A percentile compares a stretch with the other conserved stretches of the same genome.
These are phyloP conservation scores for Pneumocystis murina DNA, from an alignment of 1,139 yeast genomes.

Conservation along the genomic window DNA sequence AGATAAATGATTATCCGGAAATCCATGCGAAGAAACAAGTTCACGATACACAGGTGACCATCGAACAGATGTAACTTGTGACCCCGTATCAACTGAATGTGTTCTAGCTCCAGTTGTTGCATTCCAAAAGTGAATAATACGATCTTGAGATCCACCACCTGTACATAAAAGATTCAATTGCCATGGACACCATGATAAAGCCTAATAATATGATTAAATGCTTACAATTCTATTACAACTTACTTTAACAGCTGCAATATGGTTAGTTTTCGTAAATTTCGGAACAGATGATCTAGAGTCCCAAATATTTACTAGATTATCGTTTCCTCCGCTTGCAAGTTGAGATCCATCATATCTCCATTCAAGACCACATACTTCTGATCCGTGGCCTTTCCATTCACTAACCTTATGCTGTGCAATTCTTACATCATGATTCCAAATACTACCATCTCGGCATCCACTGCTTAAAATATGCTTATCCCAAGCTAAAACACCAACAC, in stretches of 20 bases:
- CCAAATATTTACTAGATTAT: conserved; percentile 87
- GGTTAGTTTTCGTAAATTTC: conserved; percentile 59
- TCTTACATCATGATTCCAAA: conserved; percentile 88
- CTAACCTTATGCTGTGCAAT: conserved; percentile 58
- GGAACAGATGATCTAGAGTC: conserved; percentile 71
- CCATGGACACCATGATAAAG: conserved; percentile 89
- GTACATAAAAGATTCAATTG: conserved; percentile 72
- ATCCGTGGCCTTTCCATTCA: conserved; percentile 51
- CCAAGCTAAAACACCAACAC: conserved; percentile 85
- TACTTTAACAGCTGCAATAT: conserved; percentile 76
- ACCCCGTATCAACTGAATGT: conserved; percentile 78
- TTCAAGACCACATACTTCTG: conserved; percentile 86
- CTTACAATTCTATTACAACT: not conserved
- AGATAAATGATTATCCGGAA: conserved; percentile 72
- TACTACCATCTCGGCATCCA: conserved; percentile 71
- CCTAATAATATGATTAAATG: conserved; percentile 22
- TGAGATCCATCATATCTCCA: conserved; percentile 77
- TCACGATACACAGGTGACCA: conserved; percentile 81
- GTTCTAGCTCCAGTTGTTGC: conserved; percentile 78
- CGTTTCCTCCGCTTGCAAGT: conserved; percentile 88
- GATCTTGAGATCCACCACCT: conserved; percentile 92
- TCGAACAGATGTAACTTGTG: conserved; percentile 80
- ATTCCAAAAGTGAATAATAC: conserved; percentile 88
- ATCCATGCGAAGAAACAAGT: conserved; percentile 88
- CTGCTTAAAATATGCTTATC: conserved; percentile 61